These are phyloP conservation scores for Fallopia convolvulus DNA, from an alignment of 148 eudicot genomes.

Conservation along the genomic window DNA sequence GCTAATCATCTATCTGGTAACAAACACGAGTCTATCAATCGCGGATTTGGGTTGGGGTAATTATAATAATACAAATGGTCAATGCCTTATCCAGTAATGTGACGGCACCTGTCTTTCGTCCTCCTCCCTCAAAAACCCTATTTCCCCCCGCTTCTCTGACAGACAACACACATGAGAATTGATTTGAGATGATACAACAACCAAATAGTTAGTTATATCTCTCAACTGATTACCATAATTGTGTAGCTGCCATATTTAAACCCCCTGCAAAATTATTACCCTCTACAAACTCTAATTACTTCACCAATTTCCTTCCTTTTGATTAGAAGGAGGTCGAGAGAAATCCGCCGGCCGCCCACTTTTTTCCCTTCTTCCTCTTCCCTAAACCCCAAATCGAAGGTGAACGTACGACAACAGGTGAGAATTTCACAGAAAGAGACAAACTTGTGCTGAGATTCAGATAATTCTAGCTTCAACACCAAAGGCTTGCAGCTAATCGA, in stretches of 20 bases:
- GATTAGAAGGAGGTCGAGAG: no score
- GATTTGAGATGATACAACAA: neutral
- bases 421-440: neutral
- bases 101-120: neutral
- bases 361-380: neutral
- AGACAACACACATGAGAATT: neutral
- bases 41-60: no score
- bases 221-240: neutral
- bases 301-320: neutral
- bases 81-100: neutral
- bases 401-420: neutral
- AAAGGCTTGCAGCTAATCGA: neutral
- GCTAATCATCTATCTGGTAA: no score
- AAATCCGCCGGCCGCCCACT: neutral
- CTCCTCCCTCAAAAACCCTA: conserved; percentile 2
- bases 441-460: neutral
- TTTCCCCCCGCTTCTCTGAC: neutral
- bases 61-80: no score
- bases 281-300: neutral
- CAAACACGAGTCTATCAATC: no score
- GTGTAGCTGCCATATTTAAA: neutral
- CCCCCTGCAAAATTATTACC: neutral
- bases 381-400: neutral
- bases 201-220: neutral
- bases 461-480: neutral